Evolutionary conservation across 208 protist genomes (phyloP).

Genomic region (Tritrichomonas foetus): DNA sequence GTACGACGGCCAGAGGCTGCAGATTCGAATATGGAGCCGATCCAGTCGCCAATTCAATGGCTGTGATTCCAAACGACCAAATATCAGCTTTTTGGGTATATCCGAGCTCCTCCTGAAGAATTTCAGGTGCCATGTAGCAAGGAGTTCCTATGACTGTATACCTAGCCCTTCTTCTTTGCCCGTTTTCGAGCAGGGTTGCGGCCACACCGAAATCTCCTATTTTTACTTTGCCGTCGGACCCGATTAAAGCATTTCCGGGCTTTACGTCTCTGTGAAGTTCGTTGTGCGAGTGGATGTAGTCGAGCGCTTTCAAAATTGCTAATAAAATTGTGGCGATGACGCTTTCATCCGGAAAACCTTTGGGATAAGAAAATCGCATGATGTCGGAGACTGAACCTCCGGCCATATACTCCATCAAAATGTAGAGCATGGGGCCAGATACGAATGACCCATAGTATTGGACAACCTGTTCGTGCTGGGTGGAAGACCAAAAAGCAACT

Average conservation of each 20-base stretch:
- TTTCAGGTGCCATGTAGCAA: conserved; percentile 63
- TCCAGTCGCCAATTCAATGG: conserved; percentile 58
- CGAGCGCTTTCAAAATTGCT: conserved; percentile 44
- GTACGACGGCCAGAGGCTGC: conserved; percentile 46
- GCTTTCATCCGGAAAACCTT: conserved; percentile 22
- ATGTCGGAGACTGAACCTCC: not conserved
- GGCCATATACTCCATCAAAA: conserved; percentile 15
- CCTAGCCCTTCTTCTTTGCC: conserved; percentile 37
- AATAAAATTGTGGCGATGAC: conserved; percentile 52
- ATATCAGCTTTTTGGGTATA: conserved; percentile 62
- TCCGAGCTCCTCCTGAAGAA: conserved; percentile 51
- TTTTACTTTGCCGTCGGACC: conserved; percentile 49
- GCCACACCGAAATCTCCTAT: conserved; percentile 60
- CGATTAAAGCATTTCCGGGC: conserved; percentile 53
- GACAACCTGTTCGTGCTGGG: not conserved
- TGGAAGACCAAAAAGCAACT: conserved; percentile 32
- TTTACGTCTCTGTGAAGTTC: conserved; percentile 53
- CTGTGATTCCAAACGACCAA: conserved; percentile 64
- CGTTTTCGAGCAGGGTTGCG: conserved; percentile 43
- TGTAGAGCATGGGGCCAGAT: not conserved
- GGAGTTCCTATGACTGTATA: conserved; percentile 61
- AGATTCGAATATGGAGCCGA: conserved; percentile 55
- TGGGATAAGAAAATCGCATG: not conserved
- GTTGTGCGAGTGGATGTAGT: conserved; percentile 49
- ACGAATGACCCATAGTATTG: conserved; percentile 34